Evolutionary conservation across 257 asterid genomes (phyloP).

Genomic region (Rhazya stricta): DNA sequence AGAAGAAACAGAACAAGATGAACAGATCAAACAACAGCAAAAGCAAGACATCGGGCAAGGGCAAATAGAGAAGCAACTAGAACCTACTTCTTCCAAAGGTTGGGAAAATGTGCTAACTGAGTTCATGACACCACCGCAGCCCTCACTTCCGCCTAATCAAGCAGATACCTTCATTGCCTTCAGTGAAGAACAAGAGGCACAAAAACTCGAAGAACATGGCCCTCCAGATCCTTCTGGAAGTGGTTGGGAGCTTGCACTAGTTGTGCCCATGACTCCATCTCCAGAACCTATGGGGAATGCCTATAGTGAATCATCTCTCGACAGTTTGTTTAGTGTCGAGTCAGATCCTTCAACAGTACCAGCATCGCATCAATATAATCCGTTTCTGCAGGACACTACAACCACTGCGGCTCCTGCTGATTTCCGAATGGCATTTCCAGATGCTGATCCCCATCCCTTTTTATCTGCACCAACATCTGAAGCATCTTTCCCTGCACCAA

Average conservation of each 20-base stretch:
- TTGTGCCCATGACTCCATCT: slow-evolving; percentile 24
- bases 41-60: slow-evolving; percentile 10
- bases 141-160: background rate
- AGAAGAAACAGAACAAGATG: slow-evolving; percentile 13
- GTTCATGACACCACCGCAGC: background rate
- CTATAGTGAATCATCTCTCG: slow-evolving; percentile 6
- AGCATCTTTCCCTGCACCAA: slow-evolving; percentile 3
- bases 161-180: slow-evolving; percentile 8
- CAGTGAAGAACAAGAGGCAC: slow-evolving; percentile 5
- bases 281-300: background rate
- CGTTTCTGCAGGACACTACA: slow-evolving; percentile 47
- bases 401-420: background rate
- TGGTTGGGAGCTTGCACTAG: slow-evolving; percentile 37
- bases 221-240: slow-evolving; percentile 14
- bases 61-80: slow-evolving; percentile 10
- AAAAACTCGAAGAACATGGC: background rate
- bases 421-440: slow-evolving; percentile 1
- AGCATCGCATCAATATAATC: slow-evolving; percentile 43
- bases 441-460: background rate
- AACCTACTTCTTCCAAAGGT: slow-evolving; percentile 18
- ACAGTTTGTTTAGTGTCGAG: slow-evolving; percentile 16
- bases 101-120: slow-evolving; percentile 56
- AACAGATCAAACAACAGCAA: slow-evolving; percentile 4
- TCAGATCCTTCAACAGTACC: slow-evolving; percentile 4
- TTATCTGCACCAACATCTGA: slow-evolving; percentile 13